A percentile compares a stretch with the other conserved stretches of the same genome.
These are phyloP conservation scores for Penicillium cataractarum DNA, from an alignment of 495 filamentous ascomycete species.

Conservation along the genomic window DNA sequence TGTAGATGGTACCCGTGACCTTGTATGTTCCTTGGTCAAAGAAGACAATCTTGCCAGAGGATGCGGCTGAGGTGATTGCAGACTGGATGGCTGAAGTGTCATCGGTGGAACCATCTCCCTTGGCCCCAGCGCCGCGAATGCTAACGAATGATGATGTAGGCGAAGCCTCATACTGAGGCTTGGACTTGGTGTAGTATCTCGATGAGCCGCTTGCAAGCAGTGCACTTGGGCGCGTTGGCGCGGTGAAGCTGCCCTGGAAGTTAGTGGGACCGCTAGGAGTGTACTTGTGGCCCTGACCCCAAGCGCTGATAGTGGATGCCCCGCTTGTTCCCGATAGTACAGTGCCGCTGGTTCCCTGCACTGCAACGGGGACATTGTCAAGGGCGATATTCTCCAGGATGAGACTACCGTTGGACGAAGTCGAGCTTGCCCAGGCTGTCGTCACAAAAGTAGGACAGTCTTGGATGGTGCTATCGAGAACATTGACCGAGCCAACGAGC, in stretches of 20 bases:
- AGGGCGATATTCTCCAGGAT: conserved; percentile 72
- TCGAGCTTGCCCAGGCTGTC: conserved; percentile 51
- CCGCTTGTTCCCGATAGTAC: conserved; percentile 61
- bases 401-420: conserved; percentile 54
- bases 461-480: conserved; percentile 61
- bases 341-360: conserved; percentile 56
- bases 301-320: conserved; percentile 54
- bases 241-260: conserved; percentile 45
- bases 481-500: conserved; percentile 51
- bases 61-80: conserved; percentile 44
- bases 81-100: conserved; percentile 59
- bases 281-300: conserved; percentile 59
- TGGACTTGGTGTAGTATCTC: conserved; percentile 53
- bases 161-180: conserved; percentile 58
- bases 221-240: conserved; percentile 39
- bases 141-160: conserved; percentile 59
- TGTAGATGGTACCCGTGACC: conserved; percentile 48
- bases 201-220: conserved; percentile 42
- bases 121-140: conserved; percentile 60
- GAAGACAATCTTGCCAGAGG: conserved; percentile 49
- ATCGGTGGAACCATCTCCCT: conserved; percentile 72
- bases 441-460: conserved; percentile 67
- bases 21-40: conserved; percentile 54
- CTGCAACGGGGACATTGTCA: conserved; percentile 60
- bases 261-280: conserved; percentile 42